Evolutionary conservation across 1,284 basidiomycete species (phyloP).

Genomic region (Puccinia hordei): DNA sequence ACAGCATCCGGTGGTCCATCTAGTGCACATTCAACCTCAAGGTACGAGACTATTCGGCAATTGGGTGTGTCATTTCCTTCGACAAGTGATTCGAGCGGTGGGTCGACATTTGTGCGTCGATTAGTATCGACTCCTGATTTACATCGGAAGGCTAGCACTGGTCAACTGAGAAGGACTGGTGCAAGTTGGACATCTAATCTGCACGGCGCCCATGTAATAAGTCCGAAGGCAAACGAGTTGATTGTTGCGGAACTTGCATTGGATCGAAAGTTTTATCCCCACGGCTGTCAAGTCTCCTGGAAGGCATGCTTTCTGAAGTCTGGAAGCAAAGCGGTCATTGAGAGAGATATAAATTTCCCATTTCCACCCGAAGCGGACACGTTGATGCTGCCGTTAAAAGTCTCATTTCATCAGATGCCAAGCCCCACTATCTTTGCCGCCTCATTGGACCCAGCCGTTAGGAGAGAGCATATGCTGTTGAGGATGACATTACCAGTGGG

Average conservation of each 20-base stretch:
- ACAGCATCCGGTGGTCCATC: slow-evolving; percentile 1
- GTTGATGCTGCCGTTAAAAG: slow-evolving; percentile 59
- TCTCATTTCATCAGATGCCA: slow-evolving; percentile 66
- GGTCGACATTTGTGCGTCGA: slow-evolving; percentile 26
- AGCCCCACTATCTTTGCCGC: slow-evolving; percentile 76
- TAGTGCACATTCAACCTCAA: slow-evolving; percentile 29
- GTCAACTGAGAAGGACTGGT: slow-evolving; percentile 55
- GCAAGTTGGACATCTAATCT: slow-evolving; percentile 54
- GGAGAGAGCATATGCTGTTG: slow-evolving; percentile 69
- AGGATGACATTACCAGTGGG: slow-evolving; percentile 77
- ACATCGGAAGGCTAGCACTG: slow-evolving; percentile 55
- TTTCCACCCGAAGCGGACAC: slow-evolving; percentile 51
- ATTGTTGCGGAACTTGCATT: slow-evolving; percentile 72
- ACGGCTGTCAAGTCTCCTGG: slow-evolving; percentile 67
- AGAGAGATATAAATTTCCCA: slow-evolving; percentile 52
- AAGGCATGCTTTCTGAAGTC: slow-evolving; percentile 31
- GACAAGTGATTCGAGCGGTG: not conserved
- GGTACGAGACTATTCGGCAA: slow-evolving; percentile 18
- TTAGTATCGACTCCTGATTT: slow-evolving; percentile 53
- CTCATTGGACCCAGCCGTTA: slow-evolving; percentile 58
- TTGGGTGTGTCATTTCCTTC: slow-evolving; percentile 15
- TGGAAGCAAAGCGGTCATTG: slow-evolving; percentile 15
- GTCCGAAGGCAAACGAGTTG: slow-evolving; percentile 63
- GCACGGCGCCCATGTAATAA: slow-evolving; percentile 57
- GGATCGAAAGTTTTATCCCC: slow-evolving; percentile 73